A percentile compares a stretch with the other conserved stretches of the same genome.
phyloP scores from a whole-genome alignment of 768 basidiomycete species.

The Lentinula sp. region DNA sequence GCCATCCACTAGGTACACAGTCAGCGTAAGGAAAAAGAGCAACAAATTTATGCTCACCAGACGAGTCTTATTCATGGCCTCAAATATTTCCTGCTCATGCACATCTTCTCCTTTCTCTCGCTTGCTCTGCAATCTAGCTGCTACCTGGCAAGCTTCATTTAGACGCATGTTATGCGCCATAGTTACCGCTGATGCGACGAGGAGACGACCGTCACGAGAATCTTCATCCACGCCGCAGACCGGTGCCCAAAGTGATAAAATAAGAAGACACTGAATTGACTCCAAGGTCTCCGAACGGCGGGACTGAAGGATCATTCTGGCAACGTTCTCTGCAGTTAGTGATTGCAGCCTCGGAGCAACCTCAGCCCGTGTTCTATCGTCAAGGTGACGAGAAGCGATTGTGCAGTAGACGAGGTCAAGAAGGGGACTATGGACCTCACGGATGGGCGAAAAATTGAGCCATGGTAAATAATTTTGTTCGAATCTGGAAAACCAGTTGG shows the following conservation, averaged over 20 bases:
- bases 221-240: constrained; percentile 16
- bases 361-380: constrained; percentile 21
- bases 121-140: constrained; percentile 17
- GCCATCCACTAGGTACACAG: constrained; percentile 24
- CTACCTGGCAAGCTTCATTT: constrained; percentile 27
- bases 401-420: constrained; percentile 37
- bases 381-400: constrained; percentile 33
- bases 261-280: constrained; percentile 30
- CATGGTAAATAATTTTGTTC: constrained; percentile 34
- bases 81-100: constrained; percentile 15
- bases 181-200: constrained; percentile 23
- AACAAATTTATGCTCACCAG: constrained; percentile 19
- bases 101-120: constrained; percentile 18
- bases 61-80: constrained; percentile 29
- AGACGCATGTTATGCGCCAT: constrained; percentile 38
- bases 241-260: constrained; percentile 36
- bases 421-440: constrained; percentile 20
- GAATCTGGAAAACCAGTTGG: constrained; percentile 20
- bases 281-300: constrained; percentile 27
- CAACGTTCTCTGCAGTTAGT: constrained; percentile 31
- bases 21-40: not conserved
- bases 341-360: constrained; percentile 28
- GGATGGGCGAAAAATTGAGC: constrained; percentile 29
- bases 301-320: constrained; percentile 33
- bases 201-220: not conserved